phyloP scores from a whole-genome alignment of 306 rosid species.

The Quercus ilex region DNA sequence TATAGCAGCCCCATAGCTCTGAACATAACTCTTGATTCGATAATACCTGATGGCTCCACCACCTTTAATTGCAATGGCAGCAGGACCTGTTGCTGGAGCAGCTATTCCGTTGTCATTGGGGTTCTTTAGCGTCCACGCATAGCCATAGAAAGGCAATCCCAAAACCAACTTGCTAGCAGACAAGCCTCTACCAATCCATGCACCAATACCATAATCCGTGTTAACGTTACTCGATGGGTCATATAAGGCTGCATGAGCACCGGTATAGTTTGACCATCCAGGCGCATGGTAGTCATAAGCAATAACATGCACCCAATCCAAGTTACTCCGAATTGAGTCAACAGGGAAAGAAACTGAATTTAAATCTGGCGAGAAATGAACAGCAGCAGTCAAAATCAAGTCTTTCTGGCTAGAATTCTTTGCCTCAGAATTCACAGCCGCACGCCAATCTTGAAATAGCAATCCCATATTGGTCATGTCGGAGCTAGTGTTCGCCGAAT shows the following conservation, averaged over 20 bases:
- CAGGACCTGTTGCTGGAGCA: constrained; percentile 27
- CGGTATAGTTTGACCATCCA: constrained; percentile 1
- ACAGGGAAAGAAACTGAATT: constrained; percentile 9
- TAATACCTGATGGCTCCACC: constrained; percentile 20
- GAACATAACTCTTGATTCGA: constrained; percentile 11
- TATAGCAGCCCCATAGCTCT: background rate
- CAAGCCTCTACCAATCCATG: constrained; percentile 23
- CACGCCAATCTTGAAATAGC: constrained; percentile 35
- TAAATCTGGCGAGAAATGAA: background rate
- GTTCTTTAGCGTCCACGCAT: constrained; percentile 27
- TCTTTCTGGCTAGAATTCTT: background rate
- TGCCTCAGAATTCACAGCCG: constrained; percentile 23
- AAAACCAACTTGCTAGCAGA: constrained; percentile 26
- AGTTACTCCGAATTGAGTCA: constrained; percentile 25
- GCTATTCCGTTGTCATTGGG: constrained; percentile 14
- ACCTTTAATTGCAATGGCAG: background rate
- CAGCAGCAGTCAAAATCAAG: constrained; percentile 26
- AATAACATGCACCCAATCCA: constrained; percentile 40
- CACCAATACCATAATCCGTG: constrained; percentile 16
- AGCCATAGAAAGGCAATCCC: constrained; percentile 36
- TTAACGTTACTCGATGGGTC: constrained; percentile 12
- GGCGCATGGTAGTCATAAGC: constrained; percentile 20
- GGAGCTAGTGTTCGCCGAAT: constrained; percentile 2
- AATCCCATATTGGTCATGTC: constrained; percentile 32
- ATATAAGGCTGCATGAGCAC: constrained; percentile 22